These are phyloP conservation scores for Cutaneotrichosporon arboriforme DNA, from an alignment of 1,284 basidiomycete species.

Conservation along the genomic window DNA sequence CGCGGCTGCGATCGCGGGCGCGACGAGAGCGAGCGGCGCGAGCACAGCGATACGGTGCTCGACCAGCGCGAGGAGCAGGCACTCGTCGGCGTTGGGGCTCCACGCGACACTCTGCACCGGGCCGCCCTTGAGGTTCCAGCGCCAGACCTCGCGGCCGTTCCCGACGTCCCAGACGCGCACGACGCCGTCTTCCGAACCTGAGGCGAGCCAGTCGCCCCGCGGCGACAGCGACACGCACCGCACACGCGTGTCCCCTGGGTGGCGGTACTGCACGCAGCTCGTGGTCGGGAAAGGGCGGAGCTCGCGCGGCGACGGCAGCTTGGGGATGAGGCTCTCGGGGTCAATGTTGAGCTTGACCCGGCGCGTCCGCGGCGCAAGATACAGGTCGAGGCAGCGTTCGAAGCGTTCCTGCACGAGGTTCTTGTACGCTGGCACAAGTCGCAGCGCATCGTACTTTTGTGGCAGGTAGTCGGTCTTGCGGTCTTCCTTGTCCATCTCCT, in stretches of 20 bases:
- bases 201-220: constrained; percentile 83
- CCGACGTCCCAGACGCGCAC: constrained; percentile 92
- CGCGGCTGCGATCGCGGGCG: constrained; percentile 60
- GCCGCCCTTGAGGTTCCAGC: constrained; percentile 76
- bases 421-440: constrained; percentile 86
- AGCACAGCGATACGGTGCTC: constrained; percentile 70
- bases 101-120: constrained; percentile 80
- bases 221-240: constrained; percentile 77
- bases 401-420: constrained; percentile 93
- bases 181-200: constrained; percentile 83
- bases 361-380: constrained; percentile 90
- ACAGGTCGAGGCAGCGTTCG: constrained; percentile 89
- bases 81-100: constrained; percentile 81
- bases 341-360: constrained; percentile 82
- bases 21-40: constrained; percentile 64
- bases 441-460: constrained; percentile 75
- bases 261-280: constrained; percentile 66
- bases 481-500: constrained; percentile 80
- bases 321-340: constrained; percentile 85
- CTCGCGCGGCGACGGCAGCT: constrained; percentile 89
- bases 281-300: constrained; percentile 92
- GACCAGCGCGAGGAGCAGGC: constrained; percentile 36
- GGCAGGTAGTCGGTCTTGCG: constrained; percentile 86
- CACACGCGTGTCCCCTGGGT: constrained; percentile 58
- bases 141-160: constrained; percentile 81